These are phyloP conservation scores for Pulveroboletus ravenelii DNA, from an alignment of 768 basidiomycete genomes.

Conservation along the genomic window DNA sequence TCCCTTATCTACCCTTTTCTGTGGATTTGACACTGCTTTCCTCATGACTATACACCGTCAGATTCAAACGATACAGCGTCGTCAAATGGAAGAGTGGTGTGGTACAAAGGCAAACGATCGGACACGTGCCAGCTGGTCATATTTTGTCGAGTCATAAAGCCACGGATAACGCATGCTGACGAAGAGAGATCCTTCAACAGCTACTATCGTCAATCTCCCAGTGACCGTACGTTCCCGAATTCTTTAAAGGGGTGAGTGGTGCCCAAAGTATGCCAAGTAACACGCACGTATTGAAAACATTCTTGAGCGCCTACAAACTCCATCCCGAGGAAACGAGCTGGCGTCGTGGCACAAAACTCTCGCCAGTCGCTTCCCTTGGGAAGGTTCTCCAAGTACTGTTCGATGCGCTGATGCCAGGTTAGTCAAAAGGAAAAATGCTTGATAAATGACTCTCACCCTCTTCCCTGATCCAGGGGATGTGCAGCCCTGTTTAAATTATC, in stretches of 20 bases:
- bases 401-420: slow-evolving; percentile 20
- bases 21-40: too few species aligned
- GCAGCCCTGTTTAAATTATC: slow-evolving; percentile 19
- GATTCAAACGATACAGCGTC: too few species aligned
- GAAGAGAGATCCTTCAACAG: neutral
- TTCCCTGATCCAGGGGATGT: slow-evolving; percentile 21
- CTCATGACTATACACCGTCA: too few species aligned
- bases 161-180: too few species aligned
- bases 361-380: slow-evolving; percentile 27
- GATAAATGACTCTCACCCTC: slow-evolving; percentile 12
- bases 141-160: too few species aligned
- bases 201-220: slow-evolving; percentile 23
- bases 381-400: slow-evolving; percentile 19
- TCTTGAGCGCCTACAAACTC: slow-evolving; percentile 13
- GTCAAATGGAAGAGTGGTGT: too few species aligned
- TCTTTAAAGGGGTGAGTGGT: neutral
- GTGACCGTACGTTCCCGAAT: slow-evolving; percentile 11
- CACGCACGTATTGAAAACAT: neutral
- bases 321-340: slow-evolving; percentile 20
- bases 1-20: too few species aligned
- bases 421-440: neutral
- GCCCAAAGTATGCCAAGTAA: neutral
- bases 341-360: slow-evolving; percentile 33
- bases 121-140: too few species aligned
- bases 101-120: too few species aligned